Base-by-base conservation (phyloP, 805 yeast species). In the Ogataea paradorogensis region DNA sequence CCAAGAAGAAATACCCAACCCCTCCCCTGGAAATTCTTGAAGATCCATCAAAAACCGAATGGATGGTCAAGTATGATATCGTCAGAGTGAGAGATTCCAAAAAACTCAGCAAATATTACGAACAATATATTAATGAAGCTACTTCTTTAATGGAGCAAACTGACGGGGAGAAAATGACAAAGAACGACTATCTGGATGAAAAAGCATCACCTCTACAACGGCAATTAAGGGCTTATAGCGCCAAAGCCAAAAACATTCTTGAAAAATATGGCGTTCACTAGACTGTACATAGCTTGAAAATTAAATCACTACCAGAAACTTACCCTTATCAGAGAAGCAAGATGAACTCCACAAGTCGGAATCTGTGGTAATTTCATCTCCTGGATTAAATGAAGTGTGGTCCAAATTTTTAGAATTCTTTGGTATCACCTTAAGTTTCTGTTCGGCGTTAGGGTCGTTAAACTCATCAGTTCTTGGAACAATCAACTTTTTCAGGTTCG, bases 171-270 rank as follows among this genome's bases (percentile, higher is more conserved):
- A 34, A 27, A 21, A 32, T n/a, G 23, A 31, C 27, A 7, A 38
- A 14, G 33, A 35, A 25, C 24, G 37, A 41, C 9, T 46, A 53
- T 18, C 32, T 45, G 7, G 64, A 58, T 37, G 20, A 21, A 18
- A 40, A 46, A 13, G 62, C 62, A 1, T 38, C 52, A 9, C 28
- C 32, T 11, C 32, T 46, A 6, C 63, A 57, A 35, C 47, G 52
- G 32, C 35, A 55, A 5, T 43, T 61, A 36, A 48, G 69, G 30
- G 66, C 66, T 1, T 63, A 60, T 45, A 62, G 68, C 41, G 62
- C 48, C 5, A 63, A 57, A 9, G 27, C 42, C 9, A 16, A 31
- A 10, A 44, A 59, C 61, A 11, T 27, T 38, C 18, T 50, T 42
- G 25, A 46, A 63, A 22, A 40, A 31, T 22, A 34, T 15, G 35